Conservation (phyloP, 176 grass and related monocot species). For the Musa beccarii region DNA sequence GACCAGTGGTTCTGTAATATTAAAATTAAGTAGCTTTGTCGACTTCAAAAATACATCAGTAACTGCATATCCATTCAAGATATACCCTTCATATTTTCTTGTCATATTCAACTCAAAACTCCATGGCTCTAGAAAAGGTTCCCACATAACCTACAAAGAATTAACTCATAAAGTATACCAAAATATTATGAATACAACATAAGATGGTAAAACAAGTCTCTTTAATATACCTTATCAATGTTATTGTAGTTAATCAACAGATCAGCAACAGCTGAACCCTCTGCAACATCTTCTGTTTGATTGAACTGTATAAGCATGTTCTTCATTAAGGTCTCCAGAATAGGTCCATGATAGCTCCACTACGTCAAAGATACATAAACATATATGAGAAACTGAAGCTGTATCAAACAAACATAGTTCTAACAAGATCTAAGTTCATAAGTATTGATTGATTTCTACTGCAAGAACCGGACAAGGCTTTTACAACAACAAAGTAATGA, state of each 20-base stretch:
- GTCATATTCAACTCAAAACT: slow-evolving; percentile 57
- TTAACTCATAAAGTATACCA: slow-evolving; percentile 1
- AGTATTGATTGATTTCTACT: too few species aligned
- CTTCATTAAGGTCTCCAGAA: slow-evolving; percentile 79
- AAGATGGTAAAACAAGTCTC: slow-evolving; percentile 14
- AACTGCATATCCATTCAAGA: slow-evolving; percentile 41
- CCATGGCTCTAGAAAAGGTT: slow-evolving; percentile 94
- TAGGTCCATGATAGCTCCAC: slow-evolving; percentile 90
- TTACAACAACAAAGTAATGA: too few species aligned
- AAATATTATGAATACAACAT: background rate
- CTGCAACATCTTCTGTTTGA: slow-evolving; percentile 38
- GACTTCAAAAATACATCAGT: slow-evolving; percentile 72
- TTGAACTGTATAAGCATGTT: slow-evolving; percentile 51
- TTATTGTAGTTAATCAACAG: slow-evolving; percentile 96
- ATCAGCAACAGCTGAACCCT: slow-evolving; percentile 64
- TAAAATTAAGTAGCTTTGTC: slow-evolving; percentile 75
- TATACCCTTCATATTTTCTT: slow-evolving; percentile 51
- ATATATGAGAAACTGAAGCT: background rate
- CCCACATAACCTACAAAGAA: slow-evolving; percentile 89
- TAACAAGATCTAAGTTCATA: background rate
- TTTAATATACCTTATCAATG: slow-evolving; percentile 80
- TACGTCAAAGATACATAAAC: slow-evolving; percentile 25
- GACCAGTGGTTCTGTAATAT: slow-evolving; percentile 91
- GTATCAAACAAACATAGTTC: slow-evolving; percentile 11
- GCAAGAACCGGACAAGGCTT: too few species aligned